phyloP scores from a whole-genome alignment of 148 eudicot species.

The Pouteria glomerata region DNA sequence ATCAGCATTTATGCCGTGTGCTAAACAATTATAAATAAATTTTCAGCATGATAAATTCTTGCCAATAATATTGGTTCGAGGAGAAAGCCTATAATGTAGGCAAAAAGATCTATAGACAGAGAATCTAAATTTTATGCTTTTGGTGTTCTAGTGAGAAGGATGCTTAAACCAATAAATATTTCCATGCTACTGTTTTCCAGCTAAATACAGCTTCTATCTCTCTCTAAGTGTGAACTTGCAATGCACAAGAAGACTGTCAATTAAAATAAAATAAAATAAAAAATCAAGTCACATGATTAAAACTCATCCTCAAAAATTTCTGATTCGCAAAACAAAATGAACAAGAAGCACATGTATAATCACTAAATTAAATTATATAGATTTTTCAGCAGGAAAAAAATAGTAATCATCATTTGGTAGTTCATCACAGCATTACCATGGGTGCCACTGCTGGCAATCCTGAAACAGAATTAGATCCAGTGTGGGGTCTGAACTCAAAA shows the following conservation, averaged over 20 bases:
- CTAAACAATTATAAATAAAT: not conserved
- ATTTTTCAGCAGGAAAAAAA: not conserved
- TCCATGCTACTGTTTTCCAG: not conserved
- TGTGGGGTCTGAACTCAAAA: slow-evolving; percentile 78
- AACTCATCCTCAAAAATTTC: not conserved
- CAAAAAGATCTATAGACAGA: not conserved
- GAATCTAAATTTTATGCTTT: not conserved
- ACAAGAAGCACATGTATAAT: not conserved
- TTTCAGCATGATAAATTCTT: not conserved
- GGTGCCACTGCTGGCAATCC: slow-evolving; percentile 46
- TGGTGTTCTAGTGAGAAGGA: not conserved
- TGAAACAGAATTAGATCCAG: slow-evolving; percentile 54
- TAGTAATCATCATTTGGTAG: not conserved
- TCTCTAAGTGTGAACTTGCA: not conserved
- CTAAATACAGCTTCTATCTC: not conserved
- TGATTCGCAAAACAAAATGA: not conserved
- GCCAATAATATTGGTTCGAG: not conserved
- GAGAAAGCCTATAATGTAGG: not conserved
- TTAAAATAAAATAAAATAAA: not conserved
- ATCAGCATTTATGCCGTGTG: not conserved
- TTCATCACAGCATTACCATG: slow-evolving; percentile 44
- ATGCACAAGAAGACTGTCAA: not conserved
- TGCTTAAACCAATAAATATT: not conserved
- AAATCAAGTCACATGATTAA: not conserved
- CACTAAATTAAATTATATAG: not conserved